Evolutionary conservation across 2,329 filamentous ascomycete species (phyloP), one percentile per base, ranked within the genome.

Genomic region (Botrytis deweyae): DNA sequence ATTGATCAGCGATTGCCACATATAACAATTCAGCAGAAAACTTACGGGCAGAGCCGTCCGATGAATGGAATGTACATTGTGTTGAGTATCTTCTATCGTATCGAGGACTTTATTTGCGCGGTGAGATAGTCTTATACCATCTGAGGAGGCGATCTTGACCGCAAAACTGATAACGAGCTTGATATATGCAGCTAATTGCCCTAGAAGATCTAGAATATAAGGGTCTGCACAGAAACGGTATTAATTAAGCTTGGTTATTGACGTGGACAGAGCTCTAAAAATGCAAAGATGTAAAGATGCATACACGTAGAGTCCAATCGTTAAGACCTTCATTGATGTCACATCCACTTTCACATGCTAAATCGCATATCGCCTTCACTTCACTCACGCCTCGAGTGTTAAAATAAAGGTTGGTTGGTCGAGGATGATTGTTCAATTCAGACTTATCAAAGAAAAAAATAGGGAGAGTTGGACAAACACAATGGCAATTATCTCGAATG

Each of bases 21-120:
- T 66, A 42, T 29, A 7, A 36, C 55, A 44, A 38, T 59, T 29
- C 4, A 22, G 33, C 25, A 36, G 44, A 49, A 25, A 58, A 77
- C 82, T 76, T 78, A 84, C 83, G 81, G 77, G 75, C 83, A 82
- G 71, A 84, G 75, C 72, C 83, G 83, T 66, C 83, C 83, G 76
- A 84, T 80, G 74, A 84, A 84, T 38, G 83, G 83, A 71, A 84
- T 79, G 40, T 82, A 80, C 80, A 81, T 82, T 76, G 33, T 76
- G 61, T 71, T 67, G 55, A 4, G 40, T 38, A 61, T 20, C 63
- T 46, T 62, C 71, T 61, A 40, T 69, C 33, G 63, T 61, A 40
- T 69, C 33, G 55, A 62, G 55, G 52, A 61, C n/a, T 69, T 68
- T 63, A 7, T n/a, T 62, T 69, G 71, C 33, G 71, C 64, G 52